Conservation (phyloP, 1,139 yeast genomes). For the Yamadazyma epiphylla region DNA sequence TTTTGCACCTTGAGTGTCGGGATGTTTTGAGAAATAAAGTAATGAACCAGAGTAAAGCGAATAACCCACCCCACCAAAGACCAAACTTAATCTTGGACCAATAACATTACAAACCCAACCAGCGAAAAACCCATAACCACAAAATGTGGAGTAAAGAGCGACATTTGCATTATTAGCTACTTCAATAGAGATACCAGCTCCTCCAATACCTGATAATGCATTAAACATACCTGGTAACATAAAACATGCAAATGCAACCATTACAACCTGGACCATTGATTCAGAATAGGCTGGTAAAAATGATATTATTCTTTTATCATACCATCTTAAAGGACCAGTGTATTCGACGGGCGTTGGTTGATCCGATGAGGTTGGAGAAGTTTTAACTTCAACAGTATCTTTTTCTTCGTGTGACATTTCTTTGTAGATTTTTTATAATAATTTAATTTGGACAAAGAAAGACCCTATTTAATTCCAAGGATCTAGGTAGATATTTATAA, state of each 20-base stretch:
- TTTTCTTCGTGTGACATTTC: neutral
- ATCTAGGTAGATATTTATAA: too few relatives aligned
- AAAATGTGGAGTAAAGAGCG: constrained; percentile 55
- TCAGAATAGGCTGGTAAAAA: constrained; percentile 38
- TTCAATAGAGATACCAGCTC: constrained; percentile 31
- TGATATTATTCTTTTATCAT: constrained; percentile 26
- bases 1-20: constrained; percentile 13
- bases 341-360: neutral
- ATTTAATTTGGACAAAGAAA: too few relatives aligned
- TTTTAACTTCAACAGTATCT: neutral
- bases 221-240: constrained; percentile 59
- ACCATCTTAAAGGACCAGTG: constrained; percentile 31
- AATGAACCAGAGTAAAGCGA: constrained; percentile 52
- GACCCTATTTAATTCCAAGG: too few relatives aligned
- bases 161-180: constrained; percentile 51
- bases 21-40: constrained; percentile 41
- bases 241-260: constrained; percentile 47
- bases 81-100: constrained; percentile 46
- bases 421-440: too few relatives aligned
- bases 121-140: constrained; percentile 55
- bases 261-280: constrained; percentile 38
- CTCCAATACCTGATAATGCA: constrained; percentile 55
- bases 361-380: neutral
- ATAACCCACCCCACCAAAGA: constrained; percentile 56
- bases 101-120: constrained; percentile 56